phyloP scores from a whole-genome alignment of 768 basidiomycete genomes.

The Termitomyces sp. region DNA sequence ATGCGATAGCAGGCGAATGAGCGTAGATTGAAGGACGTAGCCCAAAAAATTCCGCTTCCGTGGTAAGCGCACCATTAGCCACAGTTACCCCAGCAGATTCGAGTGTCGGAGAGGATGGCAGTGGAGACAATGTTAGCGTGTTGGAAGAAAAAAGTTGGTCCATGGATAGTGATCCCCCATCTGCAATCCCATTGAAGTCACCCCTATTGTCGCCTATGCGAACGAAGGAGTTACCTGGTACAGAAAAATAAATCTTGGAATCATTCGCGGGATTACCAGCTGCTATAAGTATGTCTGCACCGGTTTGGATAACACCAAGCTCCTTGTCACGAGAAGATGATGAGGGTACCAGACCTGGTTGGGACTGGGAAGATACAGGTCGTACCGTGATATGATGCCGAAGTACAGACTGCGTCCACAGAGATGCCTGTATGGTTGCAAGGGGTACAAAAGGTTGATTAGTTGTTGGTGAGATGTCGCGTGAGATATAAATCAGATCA shows the following conservation, averaged over 20 bases:
- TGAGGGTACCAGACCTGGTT: slow-evolving; percentile 19
- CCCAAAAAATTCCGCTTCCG: slow-evolving; percentile 64
- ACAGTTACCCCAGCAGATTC: slow-evolving; percentile 23
- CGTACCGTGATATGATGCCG: slow-evolving; percentile 53
- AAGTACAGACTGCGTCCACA: slow-evolving; percentile 76
- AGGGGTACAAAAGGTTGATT: slow-evolving; percentile 67
- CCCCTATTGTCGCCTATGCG: slow-evolving; percentile 71
- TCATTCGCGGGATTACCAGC: slow-evolving; percentile 21
- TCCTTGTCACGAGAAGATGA: slow-evolving; percentile 55
- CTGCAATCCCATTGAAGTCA: slow-evolving; percentile 34
- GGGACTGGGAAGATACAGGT: slow-evolving; percentile 31
- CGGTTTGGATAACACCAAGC: slow-evolving; percentile 57
- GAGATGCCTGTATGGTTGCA: slow-evolving; percentile 65
- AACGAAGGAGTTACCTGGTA: slow-evolving; percentile 65
- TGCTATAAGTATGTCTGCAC: slow-evolving; percentile 45
- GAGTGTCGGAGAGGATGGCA: slow-evolving; percentile 24
- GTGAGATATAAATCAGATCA: slow-evolving; percentile 71
- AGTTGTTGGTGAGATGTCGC: slow-evolving; percentile 72
- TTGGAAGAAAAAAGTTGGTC: slow-evolving; percentile 59
- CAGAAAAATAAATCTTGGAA: slow-evolving; percentile 53
- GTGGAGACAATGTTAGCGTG: slow-evolving; percentile 20
- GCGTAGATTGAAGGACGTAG: slow-evolving; percentile 45
- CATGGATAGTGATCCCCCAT: slow-evolving; percentile 46
- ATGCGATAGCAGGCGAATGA: slow-evolving; percentile 37
- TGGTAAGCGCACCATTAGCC: slow-evolving; percentile 25